Evolutionary conservation across 805 yeast genomes (phyloP).

Genomic region (Candida succiphila): DNA sequence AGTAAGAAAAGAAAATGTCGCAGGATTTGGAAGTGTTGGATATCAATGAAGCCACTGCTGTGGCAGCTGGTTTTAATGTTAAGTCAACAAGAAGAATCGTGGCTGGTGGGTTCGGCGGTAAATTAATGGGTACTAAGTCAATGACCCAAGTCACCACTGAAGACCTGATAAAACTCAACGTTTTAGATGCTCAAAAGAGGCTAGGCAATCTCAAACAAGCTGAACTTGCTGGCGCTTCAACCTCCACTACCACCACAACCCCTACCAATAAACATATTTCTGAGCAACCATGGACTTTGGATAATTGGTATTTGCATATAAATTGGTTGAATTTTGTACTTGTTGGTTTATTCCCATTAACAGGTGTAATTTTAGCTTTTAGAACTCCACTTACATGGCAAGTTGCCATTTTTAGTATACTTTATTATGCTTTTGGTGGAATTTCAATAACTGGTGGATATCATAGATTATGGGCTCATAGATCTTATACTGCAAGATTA

Average conservation of each 20-base stretch:
- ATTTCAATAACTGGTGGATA: conserved; percentile 78
- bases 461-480: conserved; percentile 74
- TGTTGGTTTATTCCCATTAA: conserved; percentile 49
- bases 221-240: too few relatives aligned
- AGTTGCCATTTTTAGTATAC: conserved; percentile 35
- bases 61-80: conserved; percentile 79
- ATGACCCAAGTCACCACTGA: conserved; percentile 62
- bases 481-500: conserved; percentile 53
- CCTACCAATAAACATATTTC: conserved; percentile 51
- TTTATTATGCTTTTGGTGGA: conserved; percentile 53
- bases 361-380: conserved; percentile 38
- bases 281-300: conserved; percentile 68
- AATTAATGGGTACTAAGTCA: conserved; percentile 72
- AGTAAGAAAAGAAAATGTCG: too few relatives aligned
- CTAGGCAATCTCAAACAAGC: conserved; percentile 33
- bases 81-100: conserved; percentile 62
- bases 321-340: conserved; percentile 70
- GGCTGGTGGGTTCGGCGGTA: conserved; percentile 69
- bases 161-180: conserved; percentile 42
- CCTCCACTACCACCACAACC: too few relatives aligned
- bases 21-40: conserved; percentile 32
- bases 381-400: conserved; percentile 38
- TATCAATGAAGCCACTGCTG: conserved; percentile 60
- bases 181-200: conserved; percentile 34
- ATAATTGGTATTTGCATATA: conserved; percentile 65